Evolutionary conservation across 2,329 filamentous ascomycete genomes (phyloP).

Genomic region (Graphiopsis chlorocephala): DNA sequence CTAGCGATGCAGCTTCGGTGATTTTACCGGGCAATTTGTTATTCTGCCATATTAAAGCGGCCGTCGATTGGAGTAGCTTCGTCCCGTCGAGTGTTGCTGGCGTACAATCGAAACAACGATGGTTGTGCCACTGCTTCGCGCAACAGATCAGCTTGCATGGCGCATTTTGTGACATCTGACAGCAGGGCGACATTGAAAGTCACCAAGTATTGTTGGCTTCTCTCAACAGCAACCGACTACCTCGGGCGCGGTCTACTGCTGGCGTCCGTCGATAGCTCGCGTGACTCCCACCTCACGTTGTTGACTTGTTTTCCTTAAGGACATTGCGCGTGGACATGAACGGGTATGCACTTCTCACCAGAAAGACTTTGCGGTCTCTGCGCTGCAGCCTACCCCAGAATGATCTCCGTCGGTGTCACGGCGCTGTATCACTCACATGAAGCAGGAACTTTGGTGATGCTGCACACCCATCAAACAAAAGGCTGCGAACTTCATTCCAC

Average conservation of each 20-base stretch:
- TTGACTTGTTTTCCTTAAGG: neutral
- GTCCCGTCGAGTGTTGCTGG: neutral
- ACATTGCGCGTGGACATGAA: neutral
- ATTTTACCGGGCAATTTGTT: slow-evolving; percentile 5
- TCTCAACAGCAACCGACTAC: neutral
- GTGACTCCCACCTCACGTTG: neutral
- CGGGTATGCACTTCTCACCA: slow-evolving; percentile 2
- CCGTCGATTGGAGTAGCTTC: slow-evolving; percentile 8
- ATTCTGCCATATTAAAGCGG: slow-evolving; percentile 1
- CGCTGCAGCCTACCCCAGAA: neutral
- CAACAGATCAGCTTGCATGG: neutral
- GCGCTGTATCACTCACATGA: slow-evolving; percentile 15
- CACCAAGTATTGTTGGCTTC: neutral
- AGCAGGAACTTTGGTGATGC: neutral
- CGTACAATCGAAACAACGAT: slow-evolving; percentile 5
- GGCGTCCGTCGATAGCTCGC: neutral
- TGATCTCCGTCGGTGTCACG: slow-evolving; percentile 8
- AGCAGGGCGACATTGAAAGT: neutral
- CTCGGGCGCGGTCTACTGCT: neutral
- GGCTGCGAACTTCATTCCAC: slow-evolving; percentile 20
- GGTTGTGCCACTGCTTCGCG: slow-evolving; percentile 1
- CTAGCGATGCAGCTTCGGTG: neutral
- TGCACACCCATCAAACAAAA: slow-evolving; percentile 10
- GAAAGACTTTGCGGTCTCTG: slow-evolving; percentile 11
- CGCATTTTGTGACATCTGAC: slow-evolving; percentile 12